Evolutionary conservation across 208 protist species (phyloP).

Genomic region (Trypanosoma mega): DNA sequence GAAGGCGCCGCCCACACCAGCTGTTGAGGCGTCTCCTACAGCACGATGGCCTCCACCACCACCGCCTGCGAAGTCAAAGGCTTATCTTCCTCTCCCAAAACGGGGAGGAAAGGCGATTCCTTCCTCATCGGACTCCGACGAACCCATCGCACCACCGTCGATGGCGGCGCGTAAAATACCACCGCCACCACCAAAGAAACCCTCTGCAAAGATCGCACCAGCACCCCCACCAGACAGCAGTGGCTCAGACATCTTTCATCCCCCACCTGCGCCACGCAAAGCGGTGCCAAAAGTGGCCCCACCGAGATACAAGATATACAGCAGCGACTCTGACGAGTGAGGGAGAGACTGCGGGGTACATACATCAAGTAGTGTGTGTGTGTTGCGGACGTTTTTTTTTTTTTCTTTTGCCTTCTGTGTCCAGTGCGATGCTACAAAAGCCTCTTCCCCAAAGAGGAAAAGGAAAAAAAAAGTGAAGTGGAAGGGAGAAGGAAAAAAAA

Average conservation of each 20-base stretch:
- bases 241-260: neutral
- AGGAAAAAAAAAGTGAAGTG: neutral
- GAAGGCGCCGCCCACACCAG: neutral
- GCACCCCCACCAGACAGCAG: conserved; percentile 13
- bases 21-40: neutral
- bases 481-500: neutral
- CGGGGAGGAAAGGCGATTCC: conserved; percentile 40
- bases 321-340: conserved; percentile 26
- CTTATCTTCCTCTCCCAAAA: conserved; percentile 11
- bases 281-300: conserved; percentile 4
- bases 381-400: no score
- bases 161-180: neutral
- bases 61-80: neutral
- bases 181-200: conserved; percentile 15
- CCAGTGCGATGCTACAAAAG: no score
- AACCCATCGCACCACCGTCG: neutral
- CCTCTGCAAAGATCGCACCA: conserved; percentile 1
- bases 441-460: no score
- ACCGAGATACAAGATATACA: conserved; percentile 15
- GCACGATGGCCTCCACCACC: neutral
- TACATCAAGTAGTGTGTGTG: no score
- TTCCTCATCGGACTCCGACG: conserved; percentile 32
- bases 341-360: neutral
- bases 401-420: no score
- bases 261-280: conserved; percentile 12